A percentile compares a stretch with the other conserved stretches of the same genome.
Conservation (phyloP, 345 rosid species). For the Eucalyptus shirleyi region DNA sequence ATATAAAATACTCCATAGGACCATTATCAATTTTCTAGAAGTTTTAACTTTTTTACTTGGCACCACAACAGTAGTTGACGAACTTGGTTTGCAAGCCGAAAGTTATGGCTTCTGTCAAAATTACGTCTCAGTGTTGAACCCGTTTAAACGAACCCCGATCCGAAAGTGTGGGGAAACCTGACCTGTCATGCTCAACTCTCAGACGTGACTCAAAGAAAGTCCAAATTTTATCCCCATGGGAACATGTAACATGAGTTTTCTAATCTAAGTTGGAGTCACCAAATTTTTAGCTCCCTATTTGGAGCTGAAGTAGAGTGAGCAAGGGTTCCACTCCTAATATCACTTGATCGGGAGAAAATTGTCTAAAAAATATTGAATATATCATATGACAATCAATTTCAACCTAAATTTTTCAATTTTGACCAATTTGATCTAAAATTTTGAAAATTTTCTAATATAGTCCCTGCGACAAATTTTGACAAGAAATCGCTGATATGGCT, state of each 20-base stretch:
- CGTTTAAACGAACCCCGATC: not conserved
- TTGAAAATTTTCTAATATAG: not conserved
- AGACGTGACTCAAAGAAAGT: not conserved
- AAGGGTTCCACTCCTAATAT: not conserved
- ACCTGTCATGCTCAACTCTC: not conserved
- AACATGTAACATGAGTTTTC: not conserved
- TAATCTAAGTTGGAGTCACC: not conserved
- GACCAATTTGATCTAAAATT: not conserved
- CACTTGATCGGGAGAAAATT: not conserved
- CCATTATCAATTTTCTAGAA: not conserved
- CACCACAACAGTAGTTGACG: not conserved
- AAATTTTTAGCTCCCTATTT: not conserved
- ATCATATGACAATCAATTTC: not conserved
- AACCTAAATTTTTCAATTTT: no score
- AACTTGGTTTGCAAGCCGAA: not conserved
- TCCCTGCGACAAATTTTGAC: fast-evolving
- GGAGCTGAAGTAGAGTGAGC: not conserved
- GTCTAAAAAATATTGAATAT: not conserved
- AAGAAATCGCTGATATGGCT: fast-evolving
- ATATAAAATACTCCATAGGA: not conserved
- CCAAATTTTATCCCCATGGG: not conserved
- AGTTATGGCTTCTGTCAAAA: not conserved
- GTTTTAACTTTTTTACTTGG: not conserved
- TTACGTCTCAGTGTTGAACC: not conserved
- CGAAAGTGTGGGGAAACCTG: not conserved